Evolutionary conservation across 106 monocot genomes (phyloP).

Genomic region (Acorus gramineus): DNA sequence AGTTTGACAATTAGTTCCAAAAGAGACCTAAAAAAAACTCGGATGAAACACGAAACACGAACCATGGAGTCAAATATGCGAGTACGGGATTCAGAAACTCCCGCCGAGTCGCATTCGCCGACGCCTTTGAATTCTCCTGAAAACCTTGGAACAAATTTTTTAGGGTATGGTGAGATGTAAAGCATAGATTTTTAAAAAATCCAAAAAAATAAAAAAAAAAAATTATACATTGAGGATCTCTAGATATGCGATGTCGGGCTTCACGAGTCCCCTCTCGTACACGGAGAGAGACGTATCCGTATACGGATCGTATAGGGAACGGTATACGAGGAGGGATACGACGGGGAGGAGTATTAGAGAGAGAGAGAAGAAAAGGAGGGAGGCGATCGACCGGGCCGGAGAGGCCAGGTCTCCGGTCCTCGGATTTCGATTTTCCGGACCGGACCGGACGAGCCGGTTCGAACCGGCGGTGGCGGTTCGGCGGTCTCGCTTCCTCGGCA

Average conservation of each 20-base stretch:
- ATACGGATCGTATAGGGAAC: background rate
- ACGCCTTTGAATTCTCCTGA: constrained; percentile 56
- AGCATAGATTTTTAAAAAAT: background rate
- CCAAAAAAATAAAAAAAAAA: background rate
- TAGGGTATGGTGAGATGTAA: too few relatives aligned
- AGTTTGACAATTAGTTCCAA: too few relatives aligned
- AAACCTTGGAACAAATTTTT: constrained; percentile 1
- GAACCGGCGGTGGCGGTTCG: constrained; percentile 8
- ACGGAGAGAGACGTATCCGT: constrained; percentile 20
- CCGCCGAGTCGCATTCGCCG: constrained; percentile 32
- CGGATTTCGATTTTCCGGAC: constrained; percentile 2
- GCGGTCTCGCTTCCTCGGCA: constrained; percentile 53
- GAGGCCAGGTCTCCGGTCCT: background rate
- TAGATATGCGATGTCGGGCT: constrained; percentile 25
- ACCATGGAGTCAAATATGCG: constrained; percentile 95
- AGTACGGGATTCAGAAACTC: constrained; percentile 69
- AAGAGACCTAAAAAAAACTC: too few relatives aligned
- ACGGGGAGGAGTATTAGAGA: constrained; percentile 7
- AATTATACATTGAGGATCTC: constrained; percentile 73
- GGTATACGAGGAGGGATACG: background rate
- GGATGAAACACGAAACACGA: background rate
- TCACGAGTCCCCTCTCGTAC: constrained; percentile 57
- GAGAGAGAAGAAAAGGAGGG: constrained; percentile 9
- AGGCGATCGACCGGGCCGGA: background rate
- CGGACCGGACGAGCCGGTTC: background rate